phyloP scores from a whole-genome alignment of 805 yeast genomes.

The Cyberlindnera mrakii region DNA sequence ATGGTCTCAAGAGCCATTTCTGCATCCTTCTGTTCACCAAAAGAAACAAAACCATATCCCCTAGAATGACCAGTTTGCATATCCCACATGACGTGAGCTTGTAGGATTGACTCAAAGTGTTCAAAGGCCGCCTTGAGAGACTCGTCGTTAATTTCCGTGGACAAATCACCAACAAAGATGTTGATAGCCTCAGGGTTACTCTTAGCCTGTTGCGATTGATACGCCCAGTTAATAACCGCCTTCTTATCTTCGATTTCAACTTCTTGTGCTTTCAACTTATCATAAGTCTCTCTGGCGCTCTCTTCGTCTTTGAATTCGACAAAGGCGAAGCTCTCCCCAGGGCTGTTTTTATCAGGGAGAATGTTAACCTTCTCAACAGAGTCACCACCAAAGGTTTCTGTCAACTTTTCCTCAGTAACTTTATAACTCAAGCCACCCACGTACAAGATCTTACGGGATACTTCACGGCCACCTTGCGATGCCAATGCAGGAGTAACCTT shows the following conservation, averaged over 20 bases:
- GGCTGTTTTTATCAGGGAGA: slow-evolving; percentile 67
- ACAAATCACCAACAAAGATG: slow-evolving; percentile 81
- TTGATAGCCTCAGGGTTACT: slow-evolving; percentile 51
- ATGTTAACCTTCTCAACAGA: slow-evolving; percentile 61
- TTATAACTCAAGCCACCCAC: slow-evolving; percentile 69
- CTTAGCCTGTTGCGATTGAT: slow-evolving; percentile 66
- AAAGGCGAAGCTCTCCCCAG: slow-evolving; percentile 77
- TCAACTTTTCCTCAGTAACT: slow-evolving; percentile 56
- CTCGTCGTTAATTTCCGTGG: slow-evolving; percentile 79
- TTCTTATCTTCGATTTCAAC: slow-evolving; percentile 41
- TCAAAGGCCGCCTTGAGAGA: slow-evolving; percentile 51
- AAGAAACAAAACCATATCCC: slow-evolving; percentile 88
- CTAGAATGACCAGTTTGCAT: slow-evolving; percentile 90
- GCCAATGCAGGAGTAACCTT: slow-evolving; percentile 60
- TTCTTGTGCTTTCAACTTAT: slow-evolving; percentile 31
- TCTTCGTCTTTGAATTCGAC: slow-evolving; percentile 59
- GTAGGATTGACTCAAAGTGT: slow-evolving; percentile 53
- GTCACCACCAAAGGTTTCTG: slow-evolving; percentile 60
- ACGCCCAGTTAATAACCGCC: slow-evolving; percentile 75
- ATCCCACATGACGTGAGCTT: slow-evolving; percentile 96
- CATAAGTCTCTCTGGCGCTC: slow-evolving; percentile 58
- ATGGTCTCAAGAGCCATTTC: slow-evolving; percentile 63
- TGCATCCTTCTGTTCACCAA: slow-evolving; percentile 61
- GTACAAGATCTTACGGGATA: slow-evolving; percentile 65
- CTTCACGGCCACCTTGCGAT: slow-evolving; percentile 74